These are phyloP conservation scores for Leccinum pellstonianum DNA, from an alignment of 768 basidiomycete species.

Conservation along the genomic window DNA sequence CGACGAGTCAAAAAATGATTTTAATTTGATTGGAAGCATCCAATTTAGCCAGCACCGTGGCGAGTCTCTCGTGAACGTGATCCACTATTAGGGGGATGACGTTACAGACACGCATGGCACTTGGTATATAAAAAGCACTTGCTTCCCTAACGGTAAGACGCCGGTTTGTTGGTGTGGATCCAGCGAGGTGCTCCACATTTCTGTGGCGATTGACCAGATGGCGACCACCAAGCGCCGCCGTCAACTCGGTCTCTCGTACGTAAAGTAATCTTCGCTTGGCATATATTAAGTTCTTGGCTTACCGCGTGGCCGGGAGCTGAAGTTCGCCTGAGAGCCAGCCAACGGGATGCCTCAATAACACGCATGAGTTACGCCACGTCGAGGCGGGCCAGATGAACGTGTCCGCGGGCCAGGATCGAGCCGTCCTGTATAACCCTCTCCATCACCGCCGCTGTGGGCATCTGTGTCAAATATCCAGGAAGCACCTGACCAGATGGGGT, in stretches of 20 bases:
- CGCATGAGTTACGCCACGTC: not conserved
- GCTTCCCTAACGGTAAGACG: not conserved
- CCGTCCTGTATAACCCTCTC: not conserved
- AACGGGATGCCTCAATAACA: not conserved
- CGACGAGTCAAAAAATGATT: not conserved
- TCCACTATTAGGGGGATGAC: not conserved
- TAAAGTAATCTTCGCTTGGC: slow-evolving; percentile 3
- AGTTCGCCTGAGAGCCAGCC: not conserved
- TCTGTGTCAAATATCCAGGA: not conserved
- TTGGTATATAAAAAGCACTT: not conserved
- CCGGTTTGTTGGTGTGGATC: slow-evolving; percentile 1
- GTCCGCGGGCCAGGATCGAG: not conserved
- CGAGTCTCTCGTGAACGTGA: not conserved
- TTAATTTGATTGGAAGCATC: slow-evolving; percentile 14
- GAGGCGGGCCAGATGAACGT: not conserved
- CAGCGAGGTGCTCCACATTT: slow-evolving; percentile 5
- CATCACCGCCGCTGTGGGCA: not conserved
- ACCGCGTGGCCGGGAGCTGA: not conserved
- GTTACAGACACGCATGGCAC: not conserved
- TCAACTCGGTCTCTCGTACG: not conserved
- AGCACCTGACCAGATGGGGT: not conserved
- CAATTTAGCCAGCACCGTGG: slow-evolving; percentile 9
- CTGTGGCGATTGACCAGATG: slow-evolving; percentile 1
- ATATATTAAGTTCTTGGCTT: slow-evolving; percentile 1
- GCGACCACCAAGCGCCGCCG: not conserved